Percentiles rank a stretch among this genome's conserved stretches.
These are phyloP conservation scores for Starmerella sirachaensis DNA, from an alignment of 805 yeast species.

Conservation along the genomic window DNA sequence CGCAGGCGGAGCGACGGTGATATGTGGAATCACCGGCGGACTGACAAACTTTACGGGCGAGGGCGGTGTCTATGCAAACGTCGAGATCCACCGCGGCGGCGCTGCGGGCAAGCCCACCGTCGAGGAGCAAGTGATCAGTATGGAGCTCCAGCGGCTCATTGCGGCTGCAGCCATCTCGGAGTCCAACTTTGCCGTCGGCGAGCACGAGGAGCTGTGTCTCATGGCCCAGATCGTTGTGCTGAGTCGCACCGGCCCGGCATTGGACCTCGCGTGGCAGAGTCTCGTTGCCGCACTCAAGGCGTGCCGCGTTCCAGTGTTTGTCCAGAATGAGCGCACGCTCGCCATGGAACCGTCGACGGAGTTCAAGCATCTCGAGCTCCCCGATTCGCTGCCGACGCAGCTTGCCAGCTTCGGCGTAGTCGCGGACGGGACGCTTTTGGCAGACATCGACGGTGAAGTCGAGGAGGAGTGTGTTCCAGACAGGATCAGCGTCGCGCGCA, in stretches of 20 bases:
- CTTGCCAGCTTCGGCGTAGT: constrained; percentile 49
- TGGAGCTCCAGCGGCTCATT: constrained; percentile 48
- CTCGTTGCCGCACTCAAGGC: constrained; percentile 49
- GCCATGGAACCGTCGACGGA: constrained; percentile 32
- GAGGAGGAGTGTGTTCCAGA: constrained; percentile 56
- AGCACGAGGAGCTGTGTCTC: constrained; percentile 40
- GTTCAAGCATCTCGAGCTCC: constrained; percentile 28
- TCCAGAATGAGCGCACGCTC: constrained; percentile 43
- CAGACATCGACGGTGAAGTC: constrained; percentile 75
- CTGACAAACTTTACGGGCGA: constrained; percentile 43
- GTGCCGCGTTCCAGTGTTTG: constrained; percentile 54
- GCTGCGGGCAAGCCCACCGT: constrained; percentile 63
- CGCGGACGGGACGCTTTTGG: constrained; percentile 34
- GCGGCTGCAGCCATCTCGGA: constrained; percentile 43
- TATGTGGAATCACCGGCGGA: constrained; percentile 54
- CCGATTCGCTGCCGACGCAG: constrained; percentile 30
- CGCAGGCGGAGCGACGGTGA: constrained; percentile 59
- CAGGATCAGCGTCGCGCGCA: constrained; percentile 37
- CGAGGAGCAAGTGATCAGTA: constrained; percentile 70
- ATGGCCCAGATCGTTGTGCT: constrained; percentile 66
- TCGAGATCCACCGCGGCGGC: constrained; percentile 65
- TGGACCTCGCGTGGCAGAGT: constrained; percentile 64
- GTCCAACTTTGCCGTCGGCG: constrained; percentile 26
- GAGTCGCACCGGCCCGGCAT: constrained; percentile 70
- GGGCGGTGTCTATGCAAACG: constrained; percentile 54